Percentiles rank a stretch among this genome's conserved stretches.
These are phyloP conservation scores for Podospora comata DNA, from an alignment of 495 filamentous ascomycete species.

Conservation along the genomic window DNA sequence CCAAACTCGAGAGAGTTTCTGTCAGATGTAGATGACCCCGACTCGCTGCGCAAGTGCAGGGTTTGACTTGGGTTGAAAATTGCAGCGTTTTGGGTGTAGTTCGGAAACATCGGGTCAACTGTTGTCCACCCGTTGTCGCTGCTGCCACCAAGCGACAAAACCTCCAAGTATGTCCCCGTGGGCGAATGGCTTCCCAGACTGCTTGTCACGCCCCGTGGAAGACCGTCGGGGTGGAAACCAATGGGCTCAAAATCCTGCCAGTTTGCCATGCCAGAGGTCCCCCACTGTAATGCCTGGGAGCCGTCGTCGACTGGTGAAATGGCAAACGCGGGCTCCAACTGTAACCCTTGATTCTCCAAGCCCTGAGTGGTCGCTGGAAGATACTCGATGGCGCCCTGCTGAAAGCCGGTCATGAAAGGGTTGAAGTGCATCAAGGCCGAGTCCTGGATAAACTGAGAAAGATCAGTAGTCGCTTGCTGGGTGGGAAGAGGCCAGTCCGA, in stretches of 20 bases:
- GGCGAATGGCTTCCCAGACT: conserved; percentile 75
- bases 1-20: conserved; percentile 59
- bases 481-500: conserved; percentile 56
- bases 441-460: conserved; percentile 53
- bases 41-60: conserved; percentile 77
- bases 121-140: conserved; percentile 83
- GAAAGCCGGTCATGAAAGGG: conserved; percentile 47
- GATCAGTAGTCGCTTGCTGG: conserved; percentile 49
- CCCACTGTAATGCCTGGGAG: conserved; percentile 61
- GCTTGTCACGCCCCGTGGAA: conserved; percentile 48
- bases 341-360: conserved; percentile 58
- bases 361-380: conserved; percentile 66
- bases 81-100: conserved; percentile 52
- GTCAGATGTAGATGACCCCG: conserved; percentile 78
- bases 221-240: conserved; percentile 50
- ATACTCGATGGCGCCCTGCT: conserved; percentile 63
- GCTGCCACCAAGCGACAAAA: conserved; percentile 71
- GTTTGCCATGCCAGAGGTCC: conserved; percentile 50
- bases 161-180: conserved; percentile 76
- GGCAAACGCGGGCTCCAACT: conserved; percentile 63
- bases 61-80: conserved; percentile 87
- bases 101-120: conserved; percentile 56
- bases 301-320: conserved; percentile 62
- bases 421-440: conserved; percentile 49
- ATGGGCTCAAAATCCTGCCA: conserved; percentile 71